phyloP scores from a whole-genome alignment of 2,329 filamentous ascomycete species.

The Kalmusia sp. region DNA sequence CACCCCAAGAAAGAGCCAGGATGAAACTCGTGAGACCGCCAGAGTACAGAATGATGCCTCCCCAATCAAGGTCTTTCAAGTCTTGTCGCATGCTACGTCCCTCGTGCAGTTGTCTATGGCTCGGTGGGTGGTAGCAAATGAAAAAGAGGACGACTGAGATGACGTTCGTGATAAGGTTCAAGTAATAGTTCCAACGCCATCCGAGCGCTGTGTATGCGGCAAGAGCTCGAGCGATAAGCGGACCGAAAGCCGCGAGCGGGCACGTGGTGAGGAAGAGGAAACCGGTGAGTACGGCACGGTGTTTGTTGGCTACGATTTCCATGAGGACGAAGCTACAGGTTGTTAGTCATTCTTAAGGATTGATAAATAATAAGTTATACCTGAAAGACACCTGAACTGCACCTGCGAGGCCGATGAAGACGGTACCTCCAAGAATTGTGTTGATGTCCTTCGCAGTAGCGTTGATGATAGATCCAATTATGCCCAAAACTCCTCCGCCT shows the following conservation, averaged over 20 bases:
- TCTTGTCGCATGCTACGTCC: slow-evolving; percentile 16
- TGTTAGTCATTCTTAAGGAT: not conserved
- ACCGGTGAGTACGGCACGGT: slow-evolving; percentile 16
- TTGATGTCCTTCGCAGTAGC: slow-evolving; percentile 18
- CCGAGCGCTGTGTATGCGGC: slow-evolving; percentile 10
- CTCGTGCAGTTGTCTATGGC: slow-evolving; percentile 17
- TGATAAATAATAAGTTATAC: not conserved
- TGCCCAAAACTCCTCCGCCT: slow-evolving; percentile 13
- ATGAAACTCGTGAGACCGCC: slow-evolving; percentile 16
- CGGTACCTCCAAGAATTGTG: slow-evolving; percentile 20
- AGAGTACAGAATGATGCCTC: slow-evolving; percentile 17
- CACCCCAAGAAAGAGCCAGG: slow-evolving; percentile 20
- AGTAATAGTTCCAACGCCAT: slow-evolving; percentile 23
- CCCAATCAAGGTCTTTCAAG: slow-evolving; percentile 20
- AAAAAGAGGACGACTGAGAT: slow-evolving; percentile 19
- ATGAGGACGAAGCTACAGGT: slow-evolving; percentile 18
- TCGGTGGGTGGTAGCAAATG: slow-evolving; percentile 22
- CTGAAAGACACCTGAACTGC: slow-evolving; percentile 20
- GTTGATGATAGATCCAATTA: slow-evolving; percentile 17
- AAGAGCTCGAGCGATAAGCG: slow-evolving; percentile 17
- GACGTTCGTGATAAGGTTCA: slow-evolving; percentile 18
- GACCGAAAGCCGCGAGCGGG: slow-evolving; percentile 18
- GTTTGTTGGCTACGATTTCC: slow-evolving; percentile 23
- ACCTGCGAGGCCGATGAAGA: slow-evolving; percentile 20
- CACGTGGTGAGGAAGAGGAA: slow-evolving; percentile 19